Base-by-base conservation (phyloP, 768 basidiomycete genomes). In the Tulasnella sp. region DNA sequence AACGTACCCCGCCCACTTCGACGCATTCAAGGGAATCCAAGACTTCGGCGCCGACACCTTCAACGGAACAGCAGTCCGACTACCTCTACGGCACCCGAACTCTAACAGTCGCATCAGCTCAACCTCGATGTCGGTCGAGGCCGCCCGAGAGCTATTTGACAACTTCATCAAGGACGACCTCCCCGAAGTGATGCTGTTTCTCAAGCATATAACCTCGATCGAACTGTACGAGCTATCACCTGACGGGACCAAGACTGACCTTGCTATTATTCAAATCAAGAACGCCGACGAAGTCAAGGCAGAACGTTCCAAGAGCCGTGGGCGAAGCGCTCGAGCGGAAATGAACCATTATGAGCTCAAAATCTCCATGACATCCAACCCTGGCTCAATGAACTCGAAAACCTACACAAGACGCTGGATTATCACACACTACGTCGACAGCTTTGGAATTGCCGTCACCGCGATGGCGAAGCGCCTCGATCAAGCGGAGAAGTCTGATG, bases 191-290 rank as follows among this genome's bases (percentile, higher is more conserved):
- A 48, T 77, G 76, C 76, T 77, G 11, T 77, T 77, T 48, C 54
- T 77, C 46, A 77, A 77, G 24, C 40, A 77, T 9, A 60, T 77
- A 34, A 77, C 76, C 40, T 41, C n/a, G 24, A 86, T 90, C n/a
- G 86, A 88, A 81, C 79, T 91, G 2, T 81, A 85, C 44, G 87
- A 89, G 72, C 84, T 89, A 20, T 81, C 84, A 44, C 82, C 83
- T 24, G 75, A 83, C 41, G 87, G 18, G 58, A 76, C 1, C 28
- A 76, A 42, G 58, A 72, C 37, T 78, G 78, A 76, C 78, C 81
- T 18, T 18, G 81, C 82, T 28, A 69, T 72, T 31, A 75, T 77
- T 76, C 77, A 40, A n/a, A 78, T 78, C 28, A 46, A 78, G 16
- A 34, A 54, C 37, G 44, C 48, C 7, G 77, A 78, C 22, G 34